Percentiles rank a stretch among this genome's conserved stretches.
These are phyloP conservation scores for Penicillium coprophilum DNA, from an alignment of 495 filamentous ascomycete species.

Conservation along the genomic window DNA sequence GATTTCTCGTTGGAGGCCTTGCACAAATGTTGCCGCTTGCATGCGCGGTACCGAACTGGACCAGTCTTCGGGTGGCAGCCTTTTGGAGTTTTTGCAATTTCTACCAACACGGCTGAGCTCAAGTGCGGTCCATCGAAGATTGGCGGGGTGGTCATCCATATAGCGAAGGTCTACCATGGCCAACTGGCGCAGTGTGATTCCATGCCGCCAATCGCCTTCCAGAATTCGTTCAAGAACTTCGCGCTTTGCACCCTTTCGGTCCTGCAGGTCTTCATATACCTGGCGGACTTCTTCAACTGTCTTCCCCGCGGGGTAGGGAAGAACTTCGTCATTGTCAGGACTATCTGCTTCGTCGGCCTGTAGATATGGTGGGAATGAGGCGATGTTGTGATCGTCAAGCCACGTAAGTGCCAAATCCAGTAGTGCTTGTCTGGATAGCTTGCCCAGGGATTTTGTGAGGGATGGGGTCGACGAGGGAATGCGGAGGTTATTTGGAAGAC, in stretches of 20 bases:
- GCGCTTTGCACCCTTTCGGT: slow-evolving; percentile 64
- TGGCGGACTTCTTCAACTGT: slow-evolving; percentile 62
- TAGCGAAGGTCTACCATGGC: slow-evolving; percentile 78
- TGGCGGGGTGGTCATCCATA: slow-evolving; percentile 71
- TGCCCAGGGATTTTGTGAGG: slow-evolving; percentile 62
- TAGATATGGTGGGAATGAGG: slow-evolving; percentile 50
- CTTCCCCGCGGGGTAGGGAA: slow-evolving; percentile 60
- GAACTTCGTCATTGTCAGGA: slow-evolving; percentile 40
- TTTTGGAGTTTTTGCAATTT: slow-evolving; percentile 6
- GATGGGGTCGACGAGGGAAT: slow-evolving; percentile 63
- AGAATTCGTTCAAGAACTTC: slow-evolving; percentile 75
- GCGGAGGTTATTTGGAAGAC: slow-evolving; percentile 54
- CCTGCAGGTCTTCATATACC: slow-evolving; percentile 55
- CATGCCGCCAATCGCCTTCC: slow-evolving; percentile 80
- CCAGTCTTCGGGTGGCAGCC: slow-evolving; percentile 33
- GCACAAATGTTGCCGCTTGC: slow-evolving; percentile 72
- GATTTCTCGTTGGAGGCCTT: slow-evolving; percentile 67
- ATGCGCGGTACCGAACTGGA: slow-evolving; percentile 62
- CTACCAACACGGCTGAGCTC: slow-evolving; percentile 47
- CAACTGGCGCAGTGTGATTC: slow-evolving; percentile 72
- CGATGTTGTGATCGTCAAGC: slow-evolving; percentile 63
- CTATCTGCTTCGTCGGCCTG: slow-evolving; percentile 25
- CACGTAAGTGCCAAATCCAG: slow-evolving; percentile 69
- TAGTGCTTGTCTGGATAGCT: slow-evolving; percentile 68
- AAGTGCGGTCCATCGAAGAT: slow-evolving; percentile 74